These are phyloP conservation scores for Citrus trifoliata DNA, from an alignment of 345 rosid genomes.

Conservation along the genomic window DNA sequence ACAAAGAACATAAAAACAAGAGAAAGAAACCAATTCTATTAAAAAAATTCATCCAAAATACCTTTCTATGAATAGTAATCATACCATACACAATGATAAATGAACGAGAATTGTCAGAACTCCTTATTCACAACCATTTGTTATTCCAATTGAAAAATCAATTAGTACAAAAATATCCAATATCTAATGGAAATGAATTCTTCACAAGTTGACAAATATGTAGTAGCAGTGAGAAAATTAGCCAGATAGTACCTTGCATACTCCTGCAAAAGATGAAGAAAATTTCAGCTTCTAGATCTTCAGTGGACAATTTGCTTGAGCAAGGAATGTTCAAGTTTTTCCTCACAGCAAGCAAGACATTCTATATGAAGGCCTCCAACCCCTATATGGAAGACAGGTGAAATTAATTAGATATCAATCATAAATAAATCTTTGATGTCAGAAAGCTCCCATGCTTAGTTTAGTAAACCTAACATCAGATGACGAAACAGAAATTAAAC, in stretches of 20 bases:
- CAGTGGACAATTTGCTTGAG: conserved; percentile 74
- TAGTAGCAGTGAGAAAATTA: background rate
- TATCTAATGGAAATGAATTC: background rate
- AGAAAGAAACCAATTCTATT: background rate
- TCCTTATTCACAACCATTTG: background rate
- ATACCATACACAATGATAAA: background rate
- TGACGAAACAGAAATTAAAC: background rate
- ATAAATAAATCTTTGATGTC: background rate
- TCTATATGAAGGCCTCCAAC: conserved; percentile 90
- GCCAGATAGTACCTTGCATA: conserved; percentile 49
- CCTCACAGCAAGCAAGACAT: conserved; percentile 73
- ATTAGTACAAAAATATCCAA: background rate
- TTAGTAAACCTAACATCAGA: background rate
- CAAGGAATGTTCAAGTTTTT: conserved; percentile 64
- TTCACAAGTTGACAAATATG: background rate
- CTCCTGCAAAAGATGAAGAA: conserved; percentile 69
- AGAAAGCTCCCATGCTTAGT: background rate
- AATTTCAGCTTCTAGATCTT: conserved; percentile 82
- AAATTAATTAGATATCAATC: conserved; percentile 1
- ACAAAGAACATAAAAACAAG: background rate
- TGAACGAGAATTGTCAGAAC: background rate
- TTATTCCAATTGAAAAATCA: background rate
- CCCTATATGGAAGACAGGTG: conserved; percentile 39
- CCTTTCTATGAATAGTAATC: background rate
- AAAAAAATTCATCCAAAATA: background rate